Conservation (phyloP, 805 yeast genomes). For the Pichia phayaonensis region DNA sequence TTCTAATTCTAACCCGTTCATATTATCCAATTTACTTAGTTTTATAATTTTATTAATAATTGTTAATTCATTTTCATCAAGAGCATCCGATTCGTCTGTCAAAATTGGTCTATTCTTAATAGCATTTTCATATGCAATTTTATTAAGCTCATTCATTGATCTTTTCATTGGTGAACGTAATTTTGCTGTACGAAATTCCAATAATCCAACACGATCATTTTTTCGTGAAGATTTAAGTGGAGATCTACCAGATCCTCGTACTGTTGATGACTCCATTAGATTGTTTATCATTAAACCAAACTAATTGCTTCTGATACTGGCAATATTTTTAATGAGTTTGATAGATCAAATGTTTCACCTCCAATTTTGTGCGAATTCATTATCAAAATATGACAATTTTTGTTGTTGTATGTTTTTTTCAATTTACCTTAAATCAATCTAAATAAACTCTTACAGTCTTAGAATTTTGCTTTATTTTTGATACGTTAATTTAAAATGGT, state of each 20-base stretch:
- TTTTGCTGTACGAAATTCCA: constrained; percentile 32
- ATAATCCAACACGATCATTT: constrained; percentile 24
- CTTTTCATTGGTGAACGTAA: constrained; percentile 37
- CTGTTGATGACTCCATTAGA: not conserved
- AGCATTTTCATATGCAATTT: constrained; percentile 45
- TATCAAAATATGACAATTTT: not conserved
- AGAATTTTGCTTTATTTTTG: too few relatives aligned
- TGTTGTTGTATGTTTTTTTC: not conserved
- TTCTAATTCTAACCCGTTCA: constrained; percentile 15
- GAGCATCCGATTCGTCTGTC: constrained; percentile 29
- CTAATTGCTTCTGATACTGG: not conserved
- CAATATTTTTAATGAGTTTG: too few relatives aligned
- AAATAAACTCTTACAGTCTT: too few relatives aligned
- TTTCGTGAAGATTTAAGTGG: constrained; percentile 29
- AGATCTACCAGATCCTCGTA: constrained; percentile 12
- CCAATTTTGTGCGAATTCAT: not conserved
- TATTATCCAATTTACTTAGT: constrained; percentile 29
- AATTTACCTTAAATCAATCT: too few relatives aligned
- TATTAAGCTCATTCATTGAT: constrained; percentile 32
- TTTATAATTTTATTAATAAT: constrained; percentile 41
- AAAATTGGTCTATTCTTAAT: constrained; percentile 14
- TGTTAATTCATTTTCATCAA: constrained; percentile 33
- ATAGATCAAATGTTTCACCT: not conserved
- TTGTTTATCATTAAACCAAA: too few relatives aligned
- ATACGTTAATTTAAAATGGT: too few relatives aligned